phyloP scores from a whole-genome alignment of 352 stramenopile genomes.

The Phytophthora colocasiae region DNA sequence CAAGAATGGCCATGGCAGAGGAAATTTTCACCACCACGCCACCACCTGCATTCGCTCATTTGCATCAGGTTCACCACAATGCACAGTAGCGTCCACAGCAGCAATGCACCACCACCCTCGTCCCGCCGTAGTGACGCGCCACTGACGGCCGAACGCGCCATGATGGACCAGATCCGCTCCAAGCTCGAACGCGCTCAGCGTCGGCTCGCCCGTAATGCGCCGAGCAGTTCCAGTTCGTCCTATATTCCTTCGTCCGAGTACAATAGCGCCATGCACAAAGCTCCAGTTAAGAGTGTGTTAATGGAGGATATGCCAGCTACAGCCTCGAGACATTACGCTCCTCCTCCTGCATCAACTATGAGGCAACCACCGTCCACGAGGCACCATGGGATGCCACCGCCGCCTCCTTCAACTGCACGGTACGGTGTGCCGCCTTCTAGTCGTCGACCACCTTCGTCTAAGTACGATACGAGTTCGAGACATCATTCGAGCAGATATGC shows the following conservation, averaged over 20 bases:
- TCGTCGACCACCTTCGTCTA: conserved; percentile 22
- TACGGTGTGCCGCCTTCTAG: conserved; percentile 8
- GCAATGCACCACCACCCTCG: conserved; percentile 12
- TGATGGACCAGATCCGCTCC: conserved; percentile 77
- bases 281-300: conserved; percentile 46
- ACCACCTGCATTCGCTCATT: conserved; percentile 22
- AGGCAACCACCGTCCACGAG: conserved; percentile 8
- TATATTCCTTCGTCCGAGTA: conserved; percentile 54
- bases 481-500: conserved; percentile 32
- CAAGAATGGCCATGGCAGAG: conserved; percentile 21
- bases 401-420: conserved; percentile 1
- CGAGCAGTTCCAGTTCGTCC: conserved; percentile 18
- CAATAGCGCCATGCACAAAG: conserved; percentile 28
- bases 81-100: conserved; percentile 2
- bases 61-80: not conserved
- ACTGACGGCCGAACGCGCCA: conserved; percentile 65
- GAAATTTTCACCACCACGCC: conserved; percentile 1
- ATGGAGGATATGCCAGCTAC: conserved; percentile 52
- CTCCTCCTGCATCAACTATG: conserved; percentile 25
- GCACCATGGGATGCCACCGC: conserved; percentile 5
- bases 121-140: conserved; percentile 25
- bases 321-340: conserved; percentile 27
- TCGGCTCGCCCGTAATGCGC: conserved; percentile 48
- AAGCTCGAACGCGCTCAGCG: conserved; percentile 73
- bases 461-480: conserved; percentile 16